These are phyloP conservation scores for Metschnikowia bowlesiae DNA, from an alignment of 805 yeast genomes.

Conservation along the genomic window DNA sequence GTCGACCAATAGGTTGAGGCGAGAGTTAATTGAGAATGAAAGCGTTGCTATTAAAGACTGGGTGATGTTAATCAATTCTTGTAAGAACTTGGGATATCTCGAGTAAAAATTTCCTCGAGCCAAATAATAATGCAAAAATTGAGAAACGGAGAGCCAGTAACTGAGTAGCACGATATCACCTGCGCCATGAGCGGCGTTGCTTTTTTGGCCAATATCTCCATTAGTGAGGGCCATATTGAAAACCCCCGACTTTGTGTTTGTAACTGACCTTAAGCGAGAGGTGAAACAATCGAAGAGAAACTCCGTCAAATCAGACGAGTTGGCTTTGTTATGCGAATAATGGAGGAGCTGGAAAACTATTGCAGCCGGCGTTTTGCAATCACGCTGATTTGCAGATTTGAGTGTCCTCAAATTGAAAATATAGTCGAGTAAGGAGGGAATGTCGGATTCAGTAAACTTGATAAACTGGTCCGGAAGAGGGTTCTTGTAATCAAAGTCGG, in stretches of 20 bases:
- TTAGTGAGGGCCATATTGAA: slow-evolving; percentile 37
- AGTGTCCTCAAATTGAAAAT: slow-evolving; percentile 43
- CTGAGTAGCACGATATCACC: slow-evolving; percentile 70
- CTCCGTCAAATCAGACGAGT: slow-evolving; percentile 53
- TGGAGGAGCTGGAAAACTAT: slow-evolving; percentile 66
- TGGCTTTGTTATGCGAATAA: slow-evolving; percentile 55
- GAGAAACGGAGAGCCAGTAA: slow-evolving; percentile 83
- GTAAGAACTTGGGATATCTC: slow-evolving; percentile 54
- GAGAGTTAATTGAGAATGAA: slow-evolving; percentile 59
- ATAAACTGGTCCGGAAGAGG: slow-evolving; percentile 56
- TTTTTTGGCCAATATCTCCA: slow-evolving; percentile 12
- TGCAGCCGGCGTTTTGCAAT: slow-evolving; percentile 61
- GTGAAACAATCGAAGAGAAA: slow-evolving; percentile 57
- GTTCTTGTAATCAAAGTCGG: slow-evolving; percentile 53
- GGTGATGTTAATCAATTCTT: slow-evolving; percentile 48
- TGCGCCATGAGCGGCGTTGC: slow-evolving; percentile 23
- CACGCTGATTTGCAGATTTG: slow-evolving; percentile 35
- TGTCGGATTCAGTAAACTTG: slow-evolving; percentile 55
- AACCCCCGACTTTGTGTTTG: slow-evolving; percentile 58
- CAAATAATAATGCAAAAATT: slow-evolving; percentile 73
- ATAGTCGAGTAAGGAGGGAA: slow-evolving; percentile 47
- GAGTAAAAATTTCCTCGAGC: slow-evolving; percentile 57
- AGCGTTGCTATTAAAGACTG: slow-evolving; percentile 65
- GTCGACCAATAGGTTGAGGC: slow-evolving; percentile 54
- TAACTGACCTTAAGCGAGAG: slow-evolving; percentile 56